Percentiles rank a stretch among this genome's conserved stretches.
Conservation (phyloP, 1,284 basidiomycete species). For the Austroboletus olivaceoglutinosus region DNA sequence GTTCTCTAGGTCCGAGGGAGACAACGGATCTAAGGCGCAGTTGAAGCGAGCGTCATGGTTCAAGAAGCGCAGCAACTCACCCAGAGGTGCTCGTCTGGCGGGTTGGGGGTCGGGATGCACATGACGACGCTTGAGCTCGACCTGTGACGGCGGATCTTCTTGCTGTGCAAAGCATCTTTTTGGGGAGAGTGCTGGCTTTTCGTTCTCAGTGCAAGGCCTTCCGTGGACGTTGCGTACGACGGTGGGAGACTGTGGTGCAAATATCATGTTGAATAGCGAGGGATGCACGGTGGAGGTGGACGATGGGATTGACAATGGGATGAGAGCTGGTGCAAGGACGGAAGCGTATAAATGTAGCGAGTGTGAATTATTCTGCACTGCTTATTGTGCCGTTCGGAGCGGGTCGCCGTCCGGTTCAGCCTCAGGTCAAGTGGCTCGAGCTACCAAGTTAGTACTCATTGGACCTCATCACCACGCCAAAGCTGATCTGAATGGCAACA, state of each 20-base stretch:
- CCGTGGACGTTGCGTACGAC: not conserved
- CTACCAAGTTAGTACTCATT: no score
- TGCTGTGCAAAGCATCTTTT: slow-evolving; percentile 24
- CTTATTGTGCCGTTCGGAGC: slow-evolving; percentile 20
- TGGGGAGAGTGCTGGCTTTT: slow-evolving; percentile 14
- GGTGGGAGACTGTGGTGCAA: slow-evolving; percentile 5
- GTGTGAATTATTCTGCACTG: slow-evolving; percentile 26
- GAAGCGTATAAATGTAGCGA: slow-evolving; percentile 26
- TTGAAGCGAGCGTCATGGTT: not conserved
- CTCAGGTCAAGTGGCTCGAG: no score
- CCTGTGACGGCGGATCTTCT: slow-evolving; percentile 13
- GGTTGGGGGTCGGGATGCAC: slow-evolving; percentile 4
- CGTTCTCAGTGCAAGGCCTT: slow-evolving; percentile 10
- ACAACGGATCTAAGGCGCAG: slow-evolving; percentile 26
- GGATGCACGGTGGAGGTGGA: slow-evolving; percentile 6
- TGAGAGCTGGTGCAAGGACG: slow-evolving; percentile 3
- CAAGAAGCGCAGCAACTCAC: slow-evolving; percentile 21
- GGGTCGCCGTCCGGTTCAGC: slow-evolving; percentile 6
- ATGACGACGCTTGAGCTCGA: slow-evolving; percentile 23
- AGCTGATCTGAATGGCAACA: no score
- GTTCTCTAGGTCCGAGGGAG: slow-evolving; percentile 21
- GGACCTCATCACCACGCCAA: no score
- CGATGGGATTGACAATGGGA: slow-evolving; percentile 18
- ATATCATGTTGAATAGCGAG: slow-evolving; percentile 25
- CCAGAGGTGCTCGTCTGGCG: slow-evolving; percentile 20